Conservation (phyloP, 768 basidiomycete species). For the Rhizopogon salebrosus region DNA sequence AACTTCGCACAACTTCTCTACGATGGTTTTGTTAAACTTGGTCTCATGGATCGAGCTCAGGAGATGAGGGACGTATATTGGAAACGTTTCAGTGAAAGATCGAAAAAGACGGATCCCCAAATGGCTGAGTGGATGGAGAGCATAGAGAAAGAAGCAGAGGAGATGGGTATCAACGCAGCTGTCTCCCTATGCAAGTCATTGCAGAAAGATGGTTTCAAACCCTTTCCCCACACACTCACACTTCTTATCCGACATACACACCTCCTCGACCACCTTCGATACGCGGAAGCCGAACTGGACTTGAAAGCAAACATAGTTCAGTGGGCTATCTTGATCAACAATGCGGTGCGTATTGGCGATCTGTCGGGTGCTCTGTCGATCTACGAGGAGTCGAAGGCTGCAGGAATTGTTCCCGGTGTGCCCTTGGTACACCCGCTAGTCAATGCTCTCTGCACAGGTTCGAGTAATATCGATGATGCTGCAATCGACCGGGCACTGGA, state of each 20-base stretch:
- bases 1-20: conserved; percentile 36
- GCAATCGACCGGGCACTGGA: conserved; percentile 49
- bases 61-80: conserved; percentile 36
- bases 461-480: conserved; percentile 32
- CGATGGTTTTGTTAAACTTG: conserved; percentile 37
- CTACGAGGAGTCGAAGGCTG: conserved; percentile 41
- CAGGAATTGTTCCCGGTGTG: conserved; percentile 44
- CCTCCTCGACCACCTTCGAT: conserved; percentile 35
- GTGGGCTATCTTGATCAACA: conserved; percentile 54
- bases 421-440: conserved; percentile 53
- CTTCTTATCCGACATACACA: conserved; percentile 40
- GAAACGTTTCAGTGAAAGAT: conserved; percentile 24
- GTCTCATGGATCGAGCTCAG: conserved; percentile 30
- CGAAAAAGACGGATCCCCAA: conserved; percentile 19
- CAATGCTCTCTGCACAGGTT: conserved; percentile 39
- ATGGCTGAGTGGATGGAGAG: conserved; percentile 26
- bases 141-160: conserved; percentile 25
- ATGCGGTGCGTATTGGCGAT: conserved; percentile 37
- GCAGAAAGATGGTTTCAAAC: conserved; percentile 27
- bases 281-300: conserved; percentile 36
- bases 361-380: conserved; percentile 39
- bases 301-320: conserved; percentile 37
- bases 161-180: conserved; percentile 29
- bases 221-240: conserved; percentile 28
- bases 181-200: conserved; percentile 31